Evolutionary conservation across 148 eudicot genomes (phyloP), one percentile per base, ranked within the genome.

Genomic region (Arctostaphylos glauca): DNA sequence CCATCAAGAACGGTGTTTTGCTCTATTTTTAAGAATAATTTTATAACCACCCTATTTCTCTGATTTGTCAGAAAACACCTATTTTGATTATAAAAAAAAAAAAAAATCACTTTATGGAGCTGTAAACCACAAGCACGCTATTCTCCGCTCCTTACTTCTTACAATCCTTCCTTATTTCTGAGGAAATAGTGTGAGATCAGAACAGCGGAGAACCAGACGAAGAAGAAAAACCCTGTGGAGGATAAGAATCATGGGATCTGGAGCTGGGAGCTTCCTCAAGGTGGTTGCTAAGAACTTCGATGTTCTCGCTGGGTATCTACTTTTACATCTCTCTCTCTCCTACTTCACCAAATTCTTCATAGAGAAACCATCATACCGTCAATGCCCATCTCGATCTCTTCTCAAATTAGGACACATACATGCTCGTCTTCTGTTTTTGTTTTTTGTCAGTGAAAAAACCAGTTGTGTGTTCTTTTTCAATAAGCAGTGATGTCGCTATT

Each of bases 271-370:
- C 81, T 90, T 96, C 81, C 84, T 96, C 86, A 93, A 90, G 80
- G 90, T 96, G 53, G 66, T 96, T 38, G 86, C 86, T 54, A 83
- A 82, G 59, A 94, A 96, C 84, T 83, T 94, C 47, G 98, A 96
- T 81, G 87, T 96, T 77, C 95, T 96, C 84, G 99, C 95, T 84
- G 98, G 99, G 99, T 96, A 86, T 74, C 10, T 71, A 15, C 62
- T 80, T 82, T 64, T 81, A 55, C 41, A 25, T 55, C 5, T 52
- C 14, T 12, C 14, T 70, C 64, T 60, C 4, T 23, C 15, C 46
- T n/a, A 2, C 46, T 58, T 13, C 46, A 0, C 23, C 48, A 12
- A 62, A 10, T 46, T 74, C 12, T 74, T n/a, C 53, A 74, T 74
- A n/a, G 0, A 74, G 4, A 19, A 53, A 73, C 7, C 13, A 47